Conservation (phyloP, 2,329 filamentous ascomycete species). For the Pyricularia sp. region DNA sequence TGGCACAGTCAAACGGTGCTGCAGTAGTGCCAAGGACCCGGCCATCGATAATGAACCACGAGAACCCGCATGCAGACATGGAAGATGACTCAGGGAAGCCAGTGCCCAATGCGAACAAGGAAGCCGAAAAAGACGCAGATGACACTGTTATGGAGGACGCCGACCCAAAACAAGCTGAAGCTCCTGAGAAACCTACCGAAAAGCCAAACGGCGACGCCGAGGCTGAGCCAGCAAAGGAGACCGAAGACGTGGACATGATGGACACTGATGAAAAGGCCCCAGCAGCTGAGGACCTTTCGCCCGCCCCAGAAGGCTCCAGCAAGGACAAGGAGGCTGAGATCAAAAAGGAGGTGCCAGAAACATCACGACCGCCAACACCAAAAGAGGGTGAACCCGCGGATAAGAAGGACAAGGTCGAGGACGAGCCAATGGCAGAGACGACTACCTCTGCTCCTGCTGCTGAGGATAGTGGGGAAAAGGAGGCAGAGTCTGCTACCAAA, state of each 20-base stretch:
- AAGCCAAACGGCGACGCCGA: neutral
- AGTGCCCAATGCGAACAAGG: neutral
- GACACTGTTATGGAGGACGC: constrained; percentile 6
- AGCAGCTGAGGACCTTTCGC: neutral
- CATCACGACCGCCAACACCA: neutral
- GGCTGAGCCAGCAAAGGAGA: neutral
- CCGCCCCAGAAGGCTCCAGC: neutral
- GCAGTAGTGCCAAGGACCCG: constrained; percentile 34
- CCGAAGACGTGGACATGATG: constrained; percentile 5
- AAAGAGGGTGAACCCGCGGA: neutral
- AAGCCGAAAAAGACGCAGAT: neutral
- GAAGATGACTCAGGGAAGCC: constrained; percentile 17
- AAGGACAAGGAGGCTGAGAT: constrained; percentile 4
- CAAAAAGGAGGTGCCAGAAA: constrained; percentile 6
- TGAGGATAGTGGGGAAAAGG: neutral
- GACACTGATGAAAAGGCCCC: neutral
- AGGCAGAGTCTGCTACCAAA: neutral
- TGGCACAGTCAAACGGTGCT: constrained; percentile 63
- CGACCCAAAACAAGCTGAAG: neutral
- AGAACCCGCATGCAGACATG: constrained; percentile 33
- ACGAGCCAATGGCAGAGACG: neutral
- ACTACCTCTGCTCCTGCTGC: neutral
- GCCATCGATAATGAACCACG: constrained; percentile 43
- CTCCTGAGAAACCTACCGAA: neutral
- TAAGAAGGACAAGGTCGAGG: neutral